Evolutionary conservation across 306 rosid species (phyloP).

Genomic region (Vigna mungo): DNA sequence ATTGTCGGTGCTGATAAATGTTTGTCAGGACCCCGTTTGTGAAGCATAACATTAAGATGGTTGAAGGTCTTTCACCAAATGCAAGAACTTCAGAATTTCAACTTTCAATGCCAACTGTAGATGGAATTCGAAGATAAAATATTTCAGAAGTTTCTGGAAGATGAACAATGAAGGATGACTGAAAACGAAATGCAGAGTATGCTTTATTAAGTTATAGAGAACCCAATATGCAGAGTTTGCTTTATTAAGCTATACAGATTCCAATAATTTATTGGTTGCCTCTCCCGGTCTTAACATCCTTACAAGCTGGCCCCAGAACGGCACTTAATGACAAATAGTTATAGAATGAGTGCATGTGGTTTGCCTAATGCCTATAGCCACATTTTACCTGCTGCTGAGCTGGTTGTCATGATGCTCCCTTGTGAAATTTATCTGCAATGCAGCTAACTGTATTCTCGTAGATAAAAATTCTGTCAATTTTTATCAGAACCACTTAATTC

Average conservation of each 20-base stretch:
- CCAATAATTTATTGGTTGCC: conserved; percentile 25
- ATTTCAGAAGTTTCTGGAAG: conserved; percentile 25
- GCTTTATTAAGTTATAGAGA: conserved; percentile 27
- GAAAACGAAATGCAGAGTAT: conserved; percentile 20
- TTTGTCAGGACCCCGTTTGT: not conserved
- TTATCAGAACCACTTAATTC: conserved; percentile 33
- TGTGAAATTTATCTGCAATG: conserved; percentile 41
- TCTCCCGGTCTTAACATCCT: conserved; percentile 30
- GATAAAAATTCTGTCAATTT: conserved; percentile 35
- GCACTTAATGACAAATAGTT: conserved; percentile 34
- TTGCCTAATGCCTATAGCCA: conserved; percentile 39
- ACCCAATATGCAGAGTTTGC: conserved; percentile 25
- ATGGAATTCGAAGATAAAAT: conserved; percentile 22
- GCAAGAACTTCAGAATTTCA: conserved; percentile 12
- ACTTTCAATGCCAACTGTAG: conserved; percentile 3
- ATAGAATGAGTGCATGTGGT: conserved; percentile 44
- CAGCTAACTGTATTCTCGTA: conserved; percentile 22
- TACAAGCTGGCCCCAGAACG: conserved; percentile 41
- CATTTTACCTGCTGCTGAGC: conserved; percentile 47
- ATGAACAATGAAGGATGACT: conserved; percentile 26
- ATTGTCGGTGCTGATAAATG: not conserved
- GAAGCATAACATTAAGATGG: not conserved
- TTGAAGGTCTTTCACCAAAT: not conserved
- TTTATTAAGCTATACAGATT: conserved; percentile 29
- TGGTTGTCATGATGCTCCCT: conserved; percentile 39